Conservation (phyloP, 768 basidiomycete species). For the Myochromella boudieri region DNA sequence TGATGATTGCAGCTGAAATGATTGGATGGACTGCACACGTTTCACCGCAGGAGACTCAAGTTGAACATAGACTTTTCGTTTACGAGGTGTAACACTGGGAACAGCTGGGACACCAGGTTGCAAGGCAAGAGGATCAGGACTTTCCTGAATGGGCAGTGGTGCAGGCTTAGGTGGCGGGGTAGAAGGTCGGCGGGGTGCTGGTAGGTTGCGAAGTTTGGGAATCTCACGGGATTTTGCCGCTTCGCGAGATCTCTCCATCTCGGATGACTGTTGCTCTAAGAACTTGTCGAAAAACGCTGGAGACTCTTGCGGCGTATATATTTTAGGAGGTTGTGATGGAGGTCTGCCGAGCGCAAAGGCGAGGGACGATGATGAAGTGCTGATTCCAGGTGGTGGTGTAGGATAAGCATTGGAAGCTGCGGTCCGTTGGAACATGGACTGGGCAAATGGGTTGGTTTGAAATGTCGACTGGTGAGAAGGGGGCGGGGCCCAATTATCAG, state of each 20-base stretch:
- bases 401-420: slow-evolving; percentile 66
- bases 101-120: slow-evolving; percentile 23
- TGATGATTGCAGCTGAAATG: slow-evolving; percentile 14
- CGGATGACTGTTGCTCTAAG: slow-evolving; percentile 55
- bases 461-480: slow-evolving; percentile 48
- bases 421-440: slow-evolving; percentile 63
- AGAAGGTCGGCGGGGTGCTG: slow-evolving; percentile 20
- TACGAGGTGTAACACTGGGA: slow-evolving; percentile 55
- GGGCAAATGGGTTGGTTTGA: slow-evolving; percentile 57
- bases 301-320: slow-evolving; percentile 59
- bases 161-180: slow-evolving; percentile 21
- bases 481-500: slow-evolving; percentile 41
- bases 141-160: slow-evolving; percentile 32
- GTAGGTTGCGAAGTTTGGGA: slow-evolving; percentile 46
- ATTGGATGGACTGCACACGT: slow-evolving; percentile 42
- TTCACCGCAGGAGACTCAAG: slow-evolving; percentile 65
- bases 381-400: slow-evolving; percentile 65
- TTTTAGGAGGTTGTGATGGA: slow-evolving; percentile 22
- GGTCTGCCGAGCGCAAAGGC: slow-evolving; percentile 65
- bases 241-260: no score
- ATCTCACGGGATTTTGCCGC: no score
- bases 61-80: slow-evolving; percentile 64
- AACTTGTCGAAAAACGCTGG: slow-evolving; percentile 66
- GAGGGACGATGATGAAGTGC: slow-evolving; percentile 70
- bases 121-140: slow-evolving; percentile 59